phyloP scores from a whole-genome alignment of 495 filamentous ascomycete species.

The Cercophora sp. region DNA sequence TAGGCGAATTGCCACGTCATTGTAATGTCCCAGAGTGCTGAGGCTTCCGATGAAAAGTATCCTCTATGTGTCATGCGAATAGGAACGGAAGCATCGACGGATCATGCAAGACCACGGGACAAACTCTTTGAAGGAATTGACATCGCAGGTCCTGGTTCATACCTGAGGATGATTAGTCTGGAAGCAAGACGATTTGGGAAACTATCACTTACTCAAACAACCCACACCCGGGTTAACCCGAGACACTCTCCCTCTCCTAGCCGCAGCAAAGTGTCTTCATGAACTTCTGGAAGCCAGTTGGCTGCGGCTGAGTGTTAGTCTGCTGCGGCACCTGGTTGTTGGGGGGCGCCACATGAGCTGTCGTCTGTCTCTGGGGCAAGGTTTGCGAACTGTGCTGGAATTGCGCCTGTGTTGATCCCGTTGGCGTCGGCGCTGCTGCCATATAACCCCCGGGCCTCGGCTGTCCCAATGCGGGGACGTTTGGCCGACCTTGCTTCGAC shows the following conservation, averaged over 20 bases:
- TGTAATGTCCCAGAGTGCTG: no score
- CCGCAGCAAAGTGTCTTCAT: constrained; percentile 82
- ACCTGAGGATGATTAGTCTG: no score
- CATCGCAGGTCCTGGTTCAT: constrained; percentile 8
- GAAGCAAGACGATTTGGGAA: no score
- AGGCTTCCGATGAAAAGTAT: no score
- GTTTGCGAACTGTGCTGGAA: constrained; percentile 88
- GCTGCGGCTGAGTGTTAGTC: constrained; percentile 45
- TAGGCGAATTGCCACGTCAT: no score
- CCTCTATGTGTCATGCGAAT: constrained; percentile 34
- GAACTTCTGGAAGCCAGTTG: constrained; percentile 63
- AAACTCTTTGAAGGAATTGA: no score
- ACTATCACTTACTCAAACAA: constrained; percentile 14
- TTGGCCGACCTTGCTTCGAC: constrained; percentile 81
- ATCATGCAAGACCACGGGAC: no score
- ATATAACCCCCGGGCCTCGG: constrained; percentile 76
- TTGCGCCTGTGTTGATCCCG: constrained; percentile 81
- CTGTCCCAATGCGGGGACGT: constrained; percentile 65
- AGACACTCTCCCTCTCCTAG: constrained; percentile 45
- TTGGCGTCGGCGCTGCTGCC: constrained; percentile 56
- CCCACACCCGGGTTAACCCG: constrained; percentile 7
- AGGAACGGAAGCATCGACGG: constrained; percentile 25
- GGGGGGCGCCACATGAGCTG: constrained; percentile 52
- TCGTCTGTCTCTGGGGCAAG: constrained; percentile 61
- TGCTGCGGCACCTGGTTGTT: constrained; percentile 38